Evolutionary conservation across 2,329 filamentous ascomycete genomes (phyloP), one percentile per base, ranked within the genome.

Genomic region (Phyllosticta capitalensis): DNA sequence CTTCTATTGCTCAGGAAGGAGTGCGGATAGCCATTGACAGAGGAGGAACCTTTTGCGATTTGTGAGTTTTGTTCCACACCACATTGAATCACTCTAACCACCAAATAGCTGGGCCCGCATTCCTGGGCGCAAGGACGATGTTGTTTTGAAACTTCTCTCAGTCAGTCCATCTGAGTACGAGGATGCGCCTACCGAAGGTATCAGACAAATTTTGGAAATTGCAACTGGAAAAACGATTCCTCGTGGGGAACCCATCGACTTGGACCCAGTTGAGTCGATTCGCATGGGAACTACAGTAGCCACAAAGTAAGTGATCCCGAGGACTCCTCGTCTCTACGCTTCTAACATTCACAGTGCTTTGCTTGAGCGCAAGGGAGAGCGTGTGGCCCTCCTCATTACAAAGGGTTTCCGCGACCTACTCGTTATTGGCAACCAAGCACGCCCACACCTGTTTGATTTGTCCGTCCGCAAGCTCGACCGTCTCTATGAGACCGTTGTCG

Each of bases 51-150:
- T 55, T 57, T 58, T 58, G 22, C 20, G 10, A 54, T 52, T 54
- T 49, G 45, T 55, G 26, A 50, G 52, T 54, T 26, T n/a, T 21
- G 17, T 26, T 19, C 6, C 17, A 24, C 7, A n/a, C 38, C 20
- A 26, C 9, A 14, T 3, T 19, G 24, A 26, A 5, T 26, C 3
- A 30, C 52, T 65, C 56, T 48, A 20, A 54, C 33, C 50, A 28
- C 22, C 45, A 66, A 66, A 71, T 26, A 86, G 75, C 86, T 91
- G 62, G 91, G 91, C 65, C 90, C 91, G 61, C 91, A 30, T 96
- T 95, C 72, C 95, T 90, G 52, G 91, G 95, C 75, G 95, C 74
- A 78, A 82, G 67, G 83, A 92, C 70, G 88, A 94, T 70, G 81
- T 71, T 17, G 58, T 71, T 9, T 60, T 71, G 48, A 71, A 71